Conservation (phyloP, 106 monocot species). For the Amphibolis antarctica region DNA sequence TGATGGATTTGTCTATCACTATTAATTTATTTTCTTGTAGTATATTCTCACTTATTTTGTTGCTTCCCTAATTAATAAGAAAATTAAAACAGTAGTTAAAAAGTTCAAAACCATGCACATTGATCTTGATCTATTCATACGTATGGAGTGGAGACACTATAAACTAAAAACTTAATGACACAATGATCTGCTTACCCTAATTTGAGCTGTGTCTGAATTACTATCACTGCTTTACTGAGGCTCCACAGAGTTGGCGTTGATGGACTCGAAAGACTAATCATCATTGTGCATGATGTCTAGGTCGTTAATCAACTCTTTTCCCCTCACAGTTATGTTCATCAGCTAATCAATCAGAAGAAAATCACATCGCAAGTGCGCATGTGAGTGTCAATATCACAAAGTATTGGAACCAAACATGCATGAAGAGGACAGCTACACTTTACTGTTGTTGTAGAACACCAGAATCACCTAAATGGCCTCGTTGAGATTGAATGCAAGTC, state of each 20-base stretch:
- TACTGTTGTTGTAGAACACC: neutral
- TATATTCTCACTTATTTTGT: no score
- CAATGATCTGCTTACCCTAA: neutral
- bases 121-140: no score
- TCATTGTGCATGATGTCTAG: neutral
- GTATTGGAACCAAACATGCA: neutral
- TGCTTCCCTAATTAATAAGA: no score
- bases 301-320: neutral
- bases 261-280: neutral
- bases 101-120: no score
- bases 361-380: no score
- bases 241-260: neutral
- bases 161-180: no score
- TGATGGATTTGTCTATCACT: no score
- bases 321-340: neutral
- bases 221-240: neutral
- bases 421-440: neutral
- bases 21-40: no score
- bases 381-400: neutral
- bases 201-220: slow-evolving; percentile 1
- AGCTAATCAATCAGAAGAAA: neutral
- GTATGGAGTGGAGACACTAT: no score
- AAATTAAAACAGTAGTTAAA: no score
- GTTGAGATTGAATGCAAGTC: no score
- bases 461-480: no score